Percentiles rank a stretch among this genome's conserved stretches.
These are phyloP conservation scores for Microcyclospora pomicola DNA, from an alignment of 2,329 filamentous ascomycete genomes.

Conservation along the genomic window DNA sequence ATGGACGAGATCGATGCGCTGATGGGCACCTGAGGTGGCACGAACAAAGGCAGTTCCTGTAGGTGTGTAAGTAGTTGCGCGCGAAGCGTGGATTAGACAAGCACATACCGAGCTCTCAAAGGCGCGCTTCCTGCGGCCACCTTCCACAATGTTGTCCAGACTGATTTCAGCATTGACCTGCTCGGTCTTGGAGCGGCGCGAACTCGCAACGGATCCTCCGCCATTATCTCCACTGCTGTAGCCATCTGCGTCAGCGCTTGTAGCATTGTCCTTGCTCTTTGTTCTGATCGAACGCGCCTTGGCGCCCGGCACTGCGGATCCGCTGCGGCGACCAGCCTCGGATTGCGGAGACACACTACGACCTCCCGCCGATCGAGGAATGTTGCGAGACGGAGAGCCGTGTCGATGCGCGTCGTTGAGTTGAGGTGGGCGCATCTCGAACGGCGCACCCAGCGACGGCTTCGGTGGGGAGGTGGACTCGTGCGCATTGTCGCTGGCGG, in stretches of 20 bases:
- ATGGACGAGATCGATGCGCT: slow-evolving; percentile 95
- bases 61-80: slow-evolving; percentile 5
- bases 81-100: not conserved
- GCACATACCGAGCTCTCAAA: slow-evolving; percentile 87
- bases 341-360: slow-evolving; percentile 65
- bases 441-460: slow-evolving; percentile 48
- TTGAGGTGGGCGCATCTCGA: slow-evolving; percentile 49
- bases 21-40: slow-evolving; percentile 83
- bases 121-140: slow-evolving; percentile 83
- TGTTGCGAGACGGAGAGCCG: slow-evolving; percentile 47
- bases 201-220: slow-evolving; percentile 55
- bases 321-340: slow-evolving; percentile 60
- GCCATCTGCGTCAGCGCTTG: slow-evolving; percentile 48
- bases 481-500: slow-evolving; percentile 11
- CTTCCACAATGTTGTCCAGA: slow-evolving; percentile 94
- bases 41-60: slow-evolving; percentile 90
- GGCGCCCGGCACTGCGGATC: slow-evolving; percentile 52
- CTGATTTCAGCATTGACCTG: slow-evolving; percentile 94
- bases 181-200: slow-evolving; percentile 64
- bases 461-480: slow-evolving; percentile 33
- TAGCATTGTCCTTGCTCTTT: slow-evolving; percentile 39
- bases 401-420: slow-evolving; percentile 40
- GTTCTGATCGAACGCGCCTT: slow-evolving; percentile 41
- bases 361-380: slow-evolving; percentile 56
- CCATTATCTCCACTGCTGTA: slow-evolving; percentile 83